A percentile compares a stretch with the other conserved stretches of the same genome.
Evolutionary conservation across 257 asterid species (phyloP).

Genomic region (Linaria vulgaris): DNA sequence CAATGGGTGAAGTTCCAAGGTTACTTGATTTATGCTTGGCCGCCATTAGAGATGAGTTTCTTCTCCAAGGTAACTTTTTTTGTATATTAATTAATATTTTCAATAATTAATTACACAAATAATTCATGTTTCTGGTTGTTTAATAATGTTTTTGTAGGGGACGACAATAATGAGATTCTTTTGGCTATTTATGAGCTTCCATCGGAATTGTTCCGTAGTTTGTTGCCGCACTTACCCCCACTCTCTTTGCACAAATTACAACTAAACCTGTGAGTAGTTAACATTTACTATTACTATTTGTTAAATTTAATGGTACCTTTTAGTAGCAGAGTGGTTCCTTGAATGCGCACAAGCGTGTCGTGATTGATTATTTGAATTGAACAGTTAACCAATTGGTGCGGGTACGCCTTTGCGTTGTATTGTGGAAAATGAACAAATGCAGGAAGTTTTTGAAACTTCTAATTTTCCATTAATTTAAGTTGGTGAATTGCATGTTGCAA

Average conservation of each 20-base stretch:
- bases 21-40: slow-evolving; percentile 55
- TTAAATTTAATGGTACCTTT: not conserved
- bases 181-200: slow-evolving; percentile 58
- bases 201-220: slow-evolving; percentile 51
- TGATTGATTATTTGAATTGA: not conserved
- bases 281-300: not conserved
- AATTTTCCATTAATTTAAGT: too few relatives aligned
- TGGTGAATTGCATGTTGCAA: too few relatives aligned
- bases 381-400: too few relatives aligned
- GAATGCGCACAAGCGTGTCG: not conserved
- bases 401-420: too few relatives aligned
- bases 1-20: slow-evolving; percentile 49
- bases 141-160: slow-evolving; percentile 34
- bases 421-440: too few relatives aligned
- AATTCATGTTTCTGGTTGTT: not conserved
- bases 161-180: slow-evolving; percentile 36
- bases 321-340: not conserved
- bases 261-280: slow-evolving; percentile 48
- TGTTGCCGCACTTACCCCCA: slow-evolving; percentile 68
- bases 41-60: slow-evolving; percentile 51
- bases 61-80: slow-evolving; percentile 41
- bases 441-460: too few relatives aligned
- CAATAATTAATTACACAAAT: not conserved
- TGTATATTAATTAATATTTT: not conserved
- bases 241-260: slow-evolving; percentile 66